Conservation (phyloP, 179 eudicot genomes). For the Camellia oleifera region DNA sequence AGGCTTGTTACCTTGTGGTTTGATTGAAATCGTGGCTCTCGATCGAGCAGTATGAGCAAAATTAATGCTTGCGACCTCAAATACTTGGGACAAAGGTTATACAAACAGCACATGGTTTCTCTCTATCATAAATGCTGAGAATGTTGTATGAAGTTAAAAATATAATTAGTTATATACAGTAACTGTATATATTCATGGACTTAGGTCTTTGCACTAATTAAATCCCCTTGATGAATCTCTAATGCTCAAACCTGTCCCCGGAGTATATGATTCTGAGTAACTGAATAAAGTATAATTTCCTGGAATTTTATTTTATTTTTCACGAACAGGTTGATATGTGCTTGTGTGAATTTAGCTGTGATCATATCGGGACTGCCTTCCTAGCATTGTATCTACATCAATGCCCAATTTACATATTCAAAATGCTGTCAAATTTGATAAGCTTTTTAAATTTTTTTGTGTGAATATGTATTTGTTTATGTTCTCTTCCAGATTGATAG, state of each 20-base stretch:
- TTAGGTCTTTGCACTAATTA: not conserved
- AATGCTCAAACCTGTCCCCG: not conserved
- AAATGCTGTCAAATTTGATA: not conserved
- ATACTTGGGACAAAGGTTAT: no score
- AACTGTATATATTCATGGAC: not conserved
- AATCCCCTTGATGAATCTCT: not conserved
- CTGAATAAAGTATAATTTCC: not conserved
- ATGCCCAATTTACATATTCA: not conserved
- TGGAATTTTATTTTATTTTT: not conserved
- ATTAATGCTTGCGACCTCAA: no score
- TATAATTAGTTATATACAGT: not conserved
- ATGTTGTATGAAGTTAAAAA: not conserved
- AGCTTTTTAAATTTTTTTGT: not conserved
- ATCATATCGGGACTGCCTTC: not conserved
- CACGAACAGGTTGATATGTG: not conserved
- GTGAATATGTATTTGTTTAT: not conserved
- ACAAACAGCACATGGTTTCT: not conserved
- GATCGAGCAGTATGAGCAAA: no score
- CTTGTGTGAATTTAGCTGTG: not conserved
- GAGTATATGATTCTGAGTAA: not conserved
- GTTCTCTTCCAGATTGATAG: slow-evolving; percentile 68
- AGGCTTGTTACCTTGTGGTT: no score
- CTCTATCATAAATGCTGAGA: not conserved
- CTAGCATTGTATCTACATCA: not conserved
- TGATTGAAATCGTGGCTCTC: no score